phyloP scores from a whole-genome alignment of 306 rosid genomes.

The Parietaria judaica region DNA sequence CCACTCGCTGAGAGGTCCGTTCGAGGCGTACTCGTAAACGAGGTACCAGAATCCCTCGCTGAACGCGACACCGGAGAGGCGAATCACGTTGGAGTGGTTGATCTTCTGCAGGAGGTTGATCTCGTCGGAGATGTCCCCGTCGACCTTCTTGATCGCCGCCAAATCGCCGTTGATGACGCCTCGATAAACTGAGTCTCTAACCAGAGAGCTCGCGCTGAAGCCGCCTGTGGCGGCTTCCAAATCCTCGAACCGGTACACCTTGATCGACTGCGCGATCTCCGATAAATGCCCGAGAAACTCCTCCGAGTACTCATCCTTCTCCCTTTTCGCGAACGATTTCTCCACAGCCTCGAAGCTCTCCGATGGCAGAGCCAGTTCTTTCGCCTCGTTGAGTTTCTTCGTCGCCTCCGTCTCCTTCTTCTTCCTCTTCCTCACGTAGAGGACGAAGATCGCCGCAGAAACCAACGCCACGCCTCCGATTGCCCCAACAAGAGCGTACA shows the following conservation, averaged over 20 bases:
- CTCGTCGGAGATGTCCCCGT: slow-evolving; percentile 69
- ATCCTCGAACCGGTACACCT: slow-evolving; percentile 58
- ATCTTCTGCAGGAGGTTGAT: slow-evolving; percentile 50
- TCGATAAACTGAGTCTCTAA: slow-evolving; percentile 51
- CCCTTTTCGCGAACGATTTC: slow-evolving; percentile 15
- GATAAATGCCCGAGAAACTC: slow-evolving; percentile 40
- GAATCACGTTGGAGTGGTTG: slow-evolving; percentile 66
- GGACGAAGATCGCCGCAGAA: not conserved
- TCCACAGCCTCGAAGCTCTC: slow-evolving; percentile 20
- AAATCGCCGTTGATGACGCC: slow-evolving; percentile 50
- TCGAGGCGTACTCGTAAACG: slow-evolving; percentile 66
- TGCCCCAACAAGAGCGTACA: slow-evolving; percentile 28
- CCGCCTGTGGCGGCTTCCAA: slow-evolving; percentile 51
- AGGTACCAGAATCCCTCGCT: slow-evolving; percentile 66
- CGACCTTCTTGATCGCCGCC: slow-evolving; percentile 55
- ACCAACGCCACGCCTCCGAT: slow-evolving; percentile 14
- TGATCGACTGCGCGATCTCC: slow-evolving; percentile 54
- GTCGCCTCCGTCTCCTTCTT: slow-evolving; percentile 9
- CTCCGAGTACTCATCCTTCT: slow-evolving; percentile 19
- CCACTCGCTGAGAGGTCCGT: slow-evolving; percentile 72
- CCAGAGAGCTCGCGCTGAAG: slow-evolving; percentile 41
- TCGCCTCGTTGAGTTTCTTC: not conserved
- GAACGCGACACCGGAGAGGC: slow-evolving; percentile 68
- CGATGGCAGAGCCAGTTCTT: not conserved
- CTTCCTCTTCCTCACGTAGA: not conserved